These are phyloP conservation scores for Eutypa lata DNA, from an alignment of 2,329 filamentous ascomycete genomes.

Conservation along the genomic window DNA sequence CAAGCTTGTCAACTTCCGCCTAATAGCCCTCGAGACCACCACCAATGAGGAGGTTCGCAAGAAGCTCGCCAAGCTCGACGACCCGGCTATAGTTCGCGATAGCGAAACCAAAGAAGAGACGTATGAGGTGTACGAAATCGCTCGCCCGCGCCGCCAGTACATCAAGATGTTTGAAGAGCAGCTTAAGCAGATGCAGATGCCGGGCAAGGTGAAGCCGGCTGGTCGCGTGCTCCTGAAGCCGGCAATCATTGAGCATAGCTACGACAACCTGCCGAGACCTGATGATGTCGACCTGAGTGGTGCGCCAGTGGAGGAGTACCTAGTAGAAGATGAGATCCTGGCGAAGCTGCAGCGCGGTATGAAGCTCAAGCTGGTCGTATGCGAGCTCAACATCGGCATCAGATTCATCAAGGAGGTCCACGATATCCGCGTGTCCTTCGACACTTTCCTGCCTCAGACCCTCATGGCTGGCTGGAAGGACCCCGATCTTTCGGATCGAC, in stretches of 20 bases:
- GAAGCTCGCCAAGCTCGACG: slow-evolving; percentile 17
- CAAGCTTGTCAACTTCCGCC: slow-evolving; percentile 39
- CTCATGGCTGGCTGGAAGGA: slow-evolving; percentile 66
- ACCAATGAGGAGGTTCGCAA: slow-evolving; percentile 29
- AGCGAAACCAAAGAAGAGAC: slow-evolving; percentile 48
- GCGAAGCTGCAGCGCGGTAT: slow-evolving; percentile 59
- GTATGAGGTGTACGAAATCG: slow-evolving; percentile 58
- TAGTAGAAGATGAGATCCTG: slow-evolving; percentile 61
- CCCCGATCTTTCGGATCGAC: no score
- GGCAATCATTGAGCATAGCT: slow-evolving; percentile 46
- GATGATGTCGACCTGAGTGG: slow-evolving; percentile 25
- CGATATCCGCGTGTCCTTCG: slow-evolving; percentile 58
- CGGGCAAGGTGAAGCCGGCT: slow-evolving; percentile 34
- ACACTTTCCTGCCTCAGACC: slow-evolving; percentile 64
- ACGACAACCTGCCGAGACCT: slow-evolving; percentile 36
- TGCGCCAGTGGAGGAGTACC: slow-evolving; percentile 44
- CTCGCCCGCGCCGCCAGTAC: slow-evolving; percentile 26
- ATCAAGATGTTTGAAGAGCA: slow-evolving; percentile 12
- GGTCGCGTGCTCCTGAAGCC: slow-evolving; percentile 44
- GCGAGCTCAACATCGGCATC: slow-evolving; percentile 55
- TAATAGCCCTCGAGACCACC: slow-evolving; percentile 35
- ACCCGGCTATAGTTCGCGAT: slow-evolving; percentile 35
- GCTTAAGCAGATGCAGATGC: slow-evolving; percentile 9
- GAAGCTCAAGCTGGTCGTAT: slow-evolving; percentile 56
- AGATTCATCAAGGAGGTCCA: slow-evolving; percentile 61